Percentiles rank a stretch among this genome's conserved stretches.
Conservation (phyloP, 371 early-diverging fungal genomes). For the Apophysomyces sp. region DNA sequence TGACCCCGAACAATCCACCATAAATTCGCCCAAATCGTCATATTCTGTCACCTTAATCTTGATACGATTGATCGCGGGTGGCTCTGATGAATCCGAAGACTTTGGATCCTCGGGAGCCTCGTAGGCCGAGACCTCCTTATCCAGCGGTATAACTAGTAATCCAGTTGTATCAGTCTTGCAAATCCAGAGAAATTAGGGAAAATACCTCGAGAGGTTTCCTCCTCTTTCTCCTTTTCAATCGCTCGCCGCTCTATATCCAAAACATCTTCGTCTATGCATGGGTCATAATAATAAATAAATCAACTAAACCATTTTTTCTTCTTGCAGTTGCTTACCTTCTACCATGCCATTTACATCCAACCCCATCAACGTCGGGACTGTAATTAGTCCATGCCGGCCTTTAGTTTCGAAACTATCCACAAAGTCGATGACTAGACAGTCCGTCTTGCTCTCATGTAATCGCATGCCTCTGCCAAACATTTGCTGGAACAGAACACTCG, state of each 20-base stretch:
- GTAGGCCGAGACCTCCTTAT: not conserved
- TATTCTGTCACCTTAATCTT: constrained; percentile 52
- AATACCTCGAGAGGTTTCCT: not conserved
- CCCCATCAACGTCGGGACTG: constrained; percentile 70
- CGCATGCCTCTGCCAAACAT: constrained; percentile 96
- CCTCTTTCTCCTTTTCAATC: not conserved
- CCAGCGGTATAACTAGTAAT: not conserved
- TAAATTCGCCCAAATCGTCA: constrained; percentile 48
- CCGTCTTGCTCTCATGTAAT: constrained; percentile 57
- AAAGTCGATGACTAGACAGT: constrained; percentile 89
- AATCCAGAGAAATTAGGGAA: too few relatives aligned
- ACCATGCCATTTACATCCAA: constrained; percentile 49
- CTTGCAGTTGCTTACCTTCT: constrained; percentile 23
- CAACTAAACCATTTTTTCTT: not conserved
- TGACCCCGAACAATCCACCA: constrained; percentile 37
- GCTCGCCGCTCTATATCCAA: constrained; percentile 11
- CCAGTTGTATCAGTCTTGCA: too few relatives aligned
- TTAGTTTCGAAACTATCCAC: constrained; percentile 60
- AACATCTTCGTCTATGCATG: constrained; percentile 16
- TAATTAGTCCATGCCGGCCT: constrained; percentile 48
- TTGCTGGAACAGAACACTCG: constrained; percentile 83
- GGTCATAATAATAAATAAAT: too few relatives aligned
- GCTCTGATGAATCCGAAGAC: not conserved
- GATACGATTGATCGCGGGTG: not conserved
- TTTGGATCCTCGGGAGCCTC: constrained; percentile 5